Evolutionary conservation across 805 yeast species (phyloP), one percentile per base, ranked within the genome.

Genomic region (Kluyveromyces starmeri): DNA sequence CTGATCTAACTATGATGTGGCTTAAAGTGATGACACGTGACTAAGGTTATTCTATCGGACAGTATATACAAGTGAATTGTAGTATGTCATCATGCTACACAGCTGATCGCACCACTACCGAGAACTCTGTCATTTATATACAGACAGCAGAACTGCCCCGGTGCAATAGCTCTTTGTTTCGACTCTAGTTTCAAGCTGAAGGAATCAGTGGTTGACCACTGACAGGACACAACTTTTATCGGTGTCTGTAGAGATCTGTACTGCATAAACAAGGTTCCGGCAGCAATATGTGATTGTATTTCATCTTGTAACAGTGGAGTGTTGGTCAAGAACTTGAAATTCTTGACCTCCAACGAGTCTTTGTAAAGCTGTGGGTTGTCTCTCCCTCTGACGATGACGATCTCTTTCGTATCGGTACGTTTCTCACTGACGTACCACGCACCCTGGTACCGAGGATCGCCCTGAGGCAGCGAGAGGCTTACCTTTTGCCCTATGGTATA

Each of bases 401-500:
- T 57, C 51, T 84, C 84, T 51, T 89, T 89, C 5, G 68, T 64
- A 3, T 62, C 71, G 8, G 59, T 52, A 20, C 73, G 58, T 50
- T 92, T 92, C 15, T 71, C 86, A 44, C 82, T 71, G 1, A 88
- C 84, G 54, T 76, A 84, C 98, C 98, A 92, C 2, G 73, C 65
- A 0, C 97, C 97, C 28, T 70, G 64, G 44, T 71, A 77, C 5
- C 56, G 53, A 1, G 88, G 88, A 44, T 81, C 78, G 0, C 88
- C 89, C 54, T 92, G 97, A 0, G 96, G 96, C 83, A 89, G 71
- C 1, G 84, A 69, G 2, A 86, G 59, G 12, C 79, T 70, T 5
- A 57, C 35, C 42, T 78, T 73, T 59, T 92, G 97, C 0, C 98
- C 98, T 15, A 89, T 75, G 0, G 98, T 92, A n/a, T 84, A 89